Evolutionary conservation across 352 stramenopile species (phyloP), one percentile per base, ranked within the genome.

Genomic region (Hyaloperonospora arabidopsidis): DNA sequence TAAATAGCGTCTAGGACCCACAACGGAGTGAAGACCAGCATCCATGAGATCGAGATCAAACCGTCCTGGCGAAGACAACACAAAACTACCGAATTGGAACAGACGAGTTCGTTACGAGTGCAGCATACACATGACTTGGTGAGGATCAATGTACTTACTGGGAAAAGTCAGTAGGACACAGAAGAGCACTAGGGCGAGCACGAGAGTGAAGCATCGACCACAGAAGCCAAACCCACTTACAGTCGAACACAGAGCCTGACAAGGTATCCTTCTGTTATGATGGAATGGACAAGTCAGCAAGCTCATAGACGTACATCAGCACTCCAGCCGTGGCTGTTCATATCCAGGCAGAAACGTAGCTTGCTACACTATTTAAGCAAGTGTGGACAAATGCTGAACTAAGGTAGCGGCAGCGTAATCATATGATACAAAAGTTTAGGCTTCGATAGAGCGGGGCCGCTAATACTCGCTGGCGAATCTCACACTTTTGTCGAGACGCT

Each of bases 1-100:
- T 70, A 70, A 32, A 70, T 39, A 10, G 15, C 22, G 51, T 70
- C 47, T 34, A 70, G 41, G n/a, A 67, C 43, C 63, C 63, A 67
- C 28, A 67, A 21, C 2, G 63, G 63, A 38, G 47, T 49, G 41
- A 67, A 54, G 13, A 70, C 49, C 19, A 53, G 1, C 8, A 44
- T n/a, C 63, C 63, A 70, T 10, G 49, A 58, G 19, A 12, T 44
- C 1, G 45, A 61, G 49, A 67, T 67, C 21, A 55, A 41, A 22
- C 49, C 17, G 29, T 70, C 58, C 45, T 53, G 58, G 11, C 41
- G 50, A 45, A 70, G 52, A 61, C 63, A 70, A 19, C 58, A 64
- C 32, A 70, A 50, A 49, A 70, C 63, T 70, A 21, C 35, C 57
- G 12, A 48, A 29, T 2, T 11, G 6, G 12, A 39, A 23, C 21